phyloP scores from a whole-genome alignment of 148 eudicot species.

The Drosera capensis region DNA sequence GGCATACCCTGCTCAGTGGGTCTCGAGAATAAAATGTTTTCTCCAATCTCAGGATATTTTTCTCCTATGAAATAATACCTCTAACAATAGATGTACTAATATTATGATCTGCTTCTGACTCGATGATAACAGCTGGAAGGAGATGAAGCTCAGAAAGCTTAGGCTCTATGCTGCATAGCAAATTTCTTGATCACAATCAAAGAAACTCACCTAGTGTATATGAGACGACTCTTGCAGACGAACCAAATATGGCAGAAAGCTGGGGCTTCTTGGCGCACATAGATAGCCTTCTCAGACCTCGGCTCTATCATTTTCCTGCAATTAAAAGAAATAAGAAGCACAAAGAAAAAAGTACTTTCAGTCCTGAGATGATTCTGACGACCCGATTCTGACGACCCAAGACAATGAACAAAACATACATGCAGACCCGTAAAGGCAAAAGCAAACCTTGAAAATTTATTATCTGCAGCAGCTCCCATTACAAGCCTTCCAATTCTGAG shows the following conservation, averaged over 20 bases:
- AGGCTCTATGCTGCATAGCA: not conserved
- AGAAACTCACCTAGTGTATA: constrained; percentile 46
- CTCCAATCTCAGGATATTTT: not conserved
- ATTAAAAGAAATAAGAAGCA: constrained; percentile 4
- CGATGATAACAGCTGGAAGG: not conserved
- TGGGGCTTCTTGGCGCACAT: constrained; percentile 57
- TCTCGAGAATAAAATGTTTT: not conserved
- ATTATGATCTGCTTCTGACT: not conserved
- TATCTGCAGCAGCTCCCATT: constrained; percentile 83
- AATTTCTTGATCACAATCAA: not conserved
- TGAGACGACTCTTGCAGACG: constrained; percentile 54
- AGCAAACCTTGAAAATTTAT: constrained; percentile 43
- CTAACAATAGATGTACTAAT: not conserved
- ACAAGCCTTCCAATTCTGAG: constrained; percentile 57
- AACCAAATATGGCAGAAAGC: constrained; percentile 64
- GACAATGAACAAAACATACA: not conserved
- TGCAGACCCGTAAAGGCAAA: not conserved
- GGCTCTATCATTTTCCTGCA: constrained; percentile 72
- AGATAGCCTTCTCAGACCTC: constrained; percentile 68
- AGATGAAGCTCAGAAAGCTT: not conserved
- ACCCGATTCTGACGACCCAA: not conserved
- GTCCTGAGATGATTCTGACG: not conserved
- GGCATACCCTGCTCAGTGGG: not conserved
- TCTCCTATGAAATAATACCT: not conserved
- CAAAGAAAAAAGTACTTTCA: constrained; percentile 5